Evolutionary conservation across 176 grass and related monocot genomes (phyloP).

Genomic region (Areca catechu): DNA sequence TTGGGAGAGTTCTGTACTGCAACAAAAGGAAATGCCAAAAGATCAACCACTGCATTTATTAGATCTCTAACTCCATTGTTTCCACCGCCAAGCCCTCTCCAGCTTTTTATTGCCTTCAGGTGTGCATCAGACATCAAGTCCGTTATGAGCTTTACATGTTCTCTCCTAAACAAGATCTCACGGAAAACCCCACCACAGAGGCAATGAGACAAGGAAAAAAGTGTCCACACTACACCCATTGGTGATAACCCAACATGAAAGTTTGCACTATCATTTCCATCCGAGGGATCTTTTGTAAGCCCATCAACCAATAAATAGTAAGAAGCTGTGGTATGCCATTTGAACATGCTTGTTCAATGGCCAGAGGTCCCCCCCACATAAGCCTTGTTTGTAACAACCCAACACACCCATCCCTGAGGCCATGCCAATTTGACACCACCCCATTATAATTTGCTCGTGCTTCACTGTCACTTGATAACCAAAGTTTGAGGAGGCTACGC

Average conservation of each 20-base stretch:
- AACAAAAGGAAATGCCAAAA: slow-evolving; percentile 94
- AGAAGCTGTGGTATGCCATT: slow-evolving; percentile 73
- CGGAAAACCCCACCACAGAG: slow-evolving; percentile 60
- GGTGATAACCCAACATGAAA: slow-evolving; percentile 67
- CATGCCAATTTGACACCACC: slow-evolving; percentile 54
- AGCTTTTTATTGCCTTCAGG: slow-evolving; percentile 47
- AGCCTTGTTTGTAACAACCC: slow-evolving; percentile 63
- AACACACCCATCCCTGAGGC: slow-evolving; percentile 74
- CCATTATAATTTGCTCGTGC: slow-evolving; percentile 57
- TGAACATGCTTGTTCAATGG: slow-evolving; percentile 86
- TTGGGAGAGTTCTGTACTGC: slow-evolving; percentile 84
- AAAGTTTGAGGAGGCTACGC: slow-evolving; percentile 65
- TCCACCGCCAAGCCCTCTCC: slow-evolving; percentile 79
- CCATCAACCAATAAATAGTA: slow-evolving; percentile 59
- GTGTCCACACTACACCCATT: slow-evolving; percentile 58
- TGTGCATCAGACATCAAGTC: slow-evolving; percentile 61
- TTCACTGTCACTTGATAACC: slow-evolving; percentile 73
- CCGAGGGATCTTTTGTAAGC: slow-evolving; percentile 25
- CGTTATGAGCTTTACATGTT: slow-evolving; percentile 61
- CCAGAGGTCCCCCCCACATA: slow-evolving; percentile 79
- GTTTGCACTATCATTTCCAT: slow-evolving; percentile 38
- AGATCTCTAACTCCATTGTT: slow-evolving; percentile 61
- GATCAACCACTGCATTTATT: slow-evolving; percentile 77
- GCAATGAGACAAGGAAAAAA: slow-evolving; percentile 66
- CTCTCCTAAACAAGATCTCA: slow-evolving; percentile 75